Conservation (phyloP, 805 yeast species). For the Starmerella etchellsii region DNA sequence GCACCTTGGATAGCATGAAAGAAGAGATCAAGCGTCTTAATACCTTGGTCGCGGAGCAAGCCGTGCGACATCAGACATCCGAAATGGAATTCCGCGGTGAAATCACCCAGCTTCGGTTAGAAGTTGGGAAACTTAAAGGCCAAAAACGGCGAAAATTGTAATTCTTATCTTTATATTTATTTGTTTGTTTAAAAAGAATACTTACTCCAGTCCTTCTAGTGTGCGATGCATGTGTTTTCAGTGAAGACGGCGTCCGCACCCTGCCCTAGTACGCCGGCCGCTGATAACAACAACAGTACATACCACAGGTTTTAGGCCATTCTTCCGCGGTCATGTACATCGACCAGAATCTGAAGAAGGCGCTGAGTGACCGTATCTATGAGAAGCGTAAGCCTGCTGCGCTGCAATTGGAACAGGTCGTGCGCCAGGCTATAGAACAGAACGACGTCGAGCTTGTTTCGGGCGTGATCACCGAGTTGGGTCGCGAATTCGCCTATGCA, state of each 20-base stretch:
- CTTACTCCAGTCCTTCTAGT: no score
- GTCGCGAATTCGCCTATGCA: slow-evolving; percentile 67
- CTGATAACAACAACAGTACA: no score
- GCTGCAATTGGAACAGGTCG: slow-evolving; percentile 48
- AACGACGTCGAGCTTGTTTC: slow-evolving; percentile 50
- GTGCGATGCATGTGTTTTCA: no score
- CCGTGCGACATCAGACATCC: not conserved
- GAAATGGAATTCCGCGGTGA: not conserved
- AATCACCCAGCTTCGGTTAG: not conserved
- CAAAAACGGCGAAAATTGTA: not conserved
- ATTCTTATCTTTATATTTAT: no score
- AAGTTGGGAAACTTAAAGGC: not conserved
- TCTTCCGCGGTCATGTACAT: no score
- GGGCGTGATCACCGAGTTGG: slow-evolving; percentile 55
- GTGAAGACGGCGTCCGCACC: no score
- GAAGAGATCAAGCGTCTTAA: not conserved
- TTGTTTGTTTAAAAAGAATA: no score
- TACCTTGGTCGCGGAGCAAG: not conserved
- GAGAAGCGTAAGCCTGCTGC: slow-evolving; percentile 73
- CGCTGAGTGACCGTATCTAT: slow-evolving; percentile 58
- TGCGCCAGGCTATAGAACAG: slow-evolving; percentile 51
- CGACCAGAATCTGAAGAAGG: slow-evolving; percentile 56
- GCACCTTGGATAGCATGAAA: no score
- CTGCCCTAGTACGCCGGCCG: no score
- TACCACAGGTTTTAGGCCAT: no score